These are phyloP conservation scores for Ogataea degrootiae DNA, from an alignment of 805 yeast genomes.

Conservation along the genomic window DNA sequence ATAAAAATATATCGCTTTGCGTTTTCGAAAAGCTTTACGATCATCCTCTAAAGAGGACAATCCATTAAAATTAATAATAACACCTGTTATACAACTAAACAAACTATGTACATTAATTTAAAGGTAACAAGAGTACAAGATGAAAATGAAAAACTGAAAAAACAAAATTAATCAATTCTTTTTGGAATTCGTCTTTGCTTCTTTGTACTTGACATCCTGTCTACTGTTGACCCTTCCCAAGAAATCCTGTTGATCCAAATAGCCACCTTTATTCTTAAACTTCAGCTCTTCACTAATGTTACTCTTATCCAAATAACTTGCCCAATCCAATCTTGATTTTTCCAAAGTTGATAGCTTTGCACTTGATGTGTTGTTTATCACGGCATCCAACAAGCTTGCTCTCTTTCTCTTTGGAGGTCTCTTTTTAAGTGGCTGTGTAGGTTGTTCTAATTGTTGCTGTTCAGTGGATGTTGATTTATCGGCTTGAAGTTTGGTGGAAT, in stretches of 20 bases:
- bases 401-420: slow-evolving; percentile 54
- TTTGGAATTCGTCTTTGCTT: slow-evolving; percentile 26
- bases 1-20: no score
- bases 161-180: not conserved
- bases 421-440: slow-evolving; percentile 1
- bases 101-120: no score
- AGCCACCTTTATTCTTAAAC: slow-evolving; percentile 83
- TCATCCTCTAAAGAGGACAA: no score
- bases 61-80: no score
- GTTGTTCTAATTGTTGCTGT: slow-evolving; percentile 1
- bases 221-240: slow-evolving; percentile 65
- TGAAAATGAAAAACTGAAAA: not conserved
- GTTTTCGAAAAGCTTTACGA: no score
- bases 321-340: slow-evolving; percentile 93
- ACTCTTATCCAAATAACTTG: slow-evolving; percentile 81
- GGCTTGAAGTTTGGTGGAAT: slow-evolving; percentile 36
- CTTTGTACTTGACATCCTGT: slow-evolving; percentile 45
- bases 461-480: not conserved
- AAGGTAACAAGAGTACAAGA: not conserved
- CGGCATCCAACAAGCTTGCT: slow-evolving; percentile 71
- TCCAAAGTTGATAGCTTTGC: slow-evolving; percentile 87
- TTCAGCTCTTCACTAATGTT: slow-evolving; percentile 80
- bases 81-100: no score
- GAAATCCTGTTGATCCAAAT: slow-evolving; percentile 87
- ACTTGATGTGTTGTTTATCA: slow-evolving; percentile 61